Conservation (phyloP, 1,139 yeast genomes). For the Yamadazyma spencermartinsiae region DNA sequence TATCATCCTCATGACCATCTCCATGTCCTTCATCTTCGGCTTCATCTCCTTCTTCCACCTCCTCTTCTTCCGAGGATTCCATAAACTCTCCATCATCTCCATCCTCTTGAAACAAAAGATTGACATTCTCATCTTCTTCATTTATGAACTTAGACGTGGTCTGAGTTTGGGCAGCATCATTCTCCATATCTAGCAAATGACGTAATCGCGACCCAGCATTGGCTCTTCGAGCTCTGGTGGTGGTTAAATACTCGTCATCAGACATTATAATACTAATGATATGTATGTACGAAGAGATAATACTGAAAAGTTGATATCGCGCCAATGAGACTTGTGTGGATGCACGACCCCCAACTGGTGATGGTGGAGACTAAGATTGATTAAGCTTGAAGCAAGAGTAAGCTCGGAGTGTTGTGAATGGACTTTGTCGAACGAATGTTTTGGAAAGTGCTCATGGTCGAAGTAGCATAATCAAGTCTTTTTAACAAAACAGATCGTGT, state of each 20-base stretch:
- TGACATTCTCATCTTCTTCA: slow-evolving; percentile 73
- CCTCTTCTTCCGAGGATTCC: slow-evolving; percentile 29
- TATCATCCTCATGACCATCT: slow-evolving; percentile 45
- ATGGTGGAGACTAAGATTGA: no score
- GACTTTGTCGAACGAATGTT: no score
- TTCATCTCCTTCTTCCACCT: slow-evolving; percentile 26
- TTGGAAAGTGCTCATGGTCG: no score
- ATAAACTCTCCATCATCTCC: slow-evolving; percentile 86
- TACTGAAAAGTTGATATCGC: no score
- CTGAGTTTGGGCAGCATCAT: slow-evolving; percentile 26
- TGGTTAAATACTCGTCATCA: slow-evolving; percentile 53
- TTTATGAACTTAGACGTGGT: slow-evolving; percentile 30
- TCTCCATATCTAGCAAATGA: slow-evolving; percentile 70
- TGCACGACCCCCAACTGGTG: no score
- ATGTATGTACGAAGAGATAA: background rate
- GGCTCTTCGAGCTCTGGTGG: slow-evolving; percentile 73
- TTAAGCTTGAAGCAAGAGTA: no score
- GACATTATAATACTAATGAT: slow-evolving; percentile 15
- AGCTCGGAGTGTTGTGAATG: no score
- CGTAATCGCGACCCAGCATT: slow-evolving; percentile 90
- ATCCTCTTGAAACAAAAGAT: slow-evolving; percentile 78
- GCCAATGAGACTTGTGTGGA: no score
- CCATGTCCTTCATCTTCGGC: slow-evolving; percentile 22
- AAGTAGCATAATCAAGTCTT: no score
- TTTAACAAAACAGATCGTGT: no score